These are phyloP conservation scores for Dendrobium officinale DNA, from an alignment of 106 monocot species.

Conservation along the genomic window DNA sequence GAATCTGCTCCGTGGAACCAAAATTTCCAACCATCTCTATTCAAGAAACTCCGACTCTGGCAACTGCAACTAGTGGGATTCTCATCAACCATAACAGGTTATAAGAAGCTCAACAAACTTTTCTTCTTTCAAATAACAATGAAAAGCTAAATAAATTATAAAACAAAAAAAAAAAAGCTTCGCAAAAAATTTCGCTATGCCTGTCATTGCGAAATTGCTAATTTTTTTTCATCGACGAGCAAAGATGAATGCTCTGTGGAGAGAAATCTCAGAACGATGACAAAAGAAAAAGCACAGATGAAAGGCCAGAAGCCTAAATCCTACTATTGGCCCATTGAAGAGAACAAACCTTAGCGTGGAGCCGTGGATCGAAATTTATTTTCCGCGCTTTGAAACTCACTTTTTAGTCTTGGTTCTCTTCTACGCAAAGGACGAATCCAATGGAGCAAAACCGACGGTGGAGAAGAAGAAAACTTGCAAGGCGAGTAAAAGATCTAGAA, in stretches of 20 bases:
- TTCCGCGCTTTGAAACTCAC: no score
- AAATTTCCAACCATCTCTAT: conserved; percentile 27
- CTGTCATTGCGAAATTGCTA: not conserved
- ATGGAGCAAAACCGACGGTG: no score
- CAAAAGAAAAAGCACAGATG: not conserved
- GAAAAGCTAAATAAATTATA: not conserved
- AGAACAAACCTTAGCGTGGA: not conserved
- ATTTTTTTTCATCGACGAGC: not conserved
- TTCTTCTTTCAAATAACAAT: not conserved
- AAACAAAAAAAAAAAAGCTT: not conserved
- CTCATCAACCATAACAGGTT: not conserved
- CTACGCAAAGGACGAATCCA: no score
- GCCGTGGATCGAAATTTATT: not conserved
- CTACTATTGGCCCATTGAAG: not conserved
- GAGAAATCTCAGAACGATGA: not conserved
- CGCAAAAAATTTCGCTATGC: not conserved
- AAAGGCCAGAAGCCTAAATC: not conserved
- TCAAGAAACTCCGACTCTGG: not conserved
- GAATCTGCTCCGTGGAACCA: conserved; percentile 37
- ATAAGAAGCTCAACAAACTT: not conserved
- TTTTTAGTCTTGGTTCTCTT: no score
- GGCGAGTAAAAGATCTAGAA: no score
- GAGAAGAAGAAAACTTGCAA: no score
- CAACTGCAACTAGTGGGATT: not conserved
- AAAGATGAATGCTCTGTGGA: not conserved